Evolutionary conservation across 148 eudicot species (phyloP).

Genomic region (Chenopodium berlandieri): DNA sequence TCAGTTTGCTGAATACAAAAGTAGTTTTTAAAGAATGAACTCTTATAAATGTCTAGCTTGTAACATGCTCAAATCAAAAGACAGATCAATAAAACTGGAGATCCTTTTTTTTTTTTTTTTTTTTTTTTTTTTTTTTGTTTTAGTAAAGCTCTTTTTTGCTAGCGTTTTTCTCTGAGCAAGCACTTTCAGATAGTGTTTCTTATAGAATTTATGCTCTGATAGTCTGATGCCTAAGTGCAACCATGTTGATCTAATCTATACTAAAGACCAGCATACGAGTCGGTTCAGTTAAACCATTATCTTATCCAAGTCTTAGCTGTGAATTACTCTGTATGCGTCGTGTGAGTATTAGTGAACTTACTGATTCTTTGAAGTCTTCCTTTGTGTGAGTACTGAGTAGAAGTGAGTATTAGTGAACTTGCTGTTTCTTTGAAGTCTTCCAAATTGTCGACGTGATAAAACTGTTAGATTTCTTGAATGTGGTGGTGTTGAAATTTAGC

Average conservation of each 20-base stretch:
- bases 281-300: background rate
- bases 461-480: background rate
- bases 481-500: background rate
- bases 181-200: too few species aligned
- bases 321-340: background rate
- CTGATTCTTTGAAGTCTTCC: background rate
- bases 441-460: too few species aligned
- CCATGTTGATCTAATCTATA: background rate
- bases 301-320: too few species aligned
- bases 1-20: too few species aligned
- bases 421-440: background rate
- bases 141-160: background rate
- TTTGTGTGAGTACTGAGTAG: background rate
- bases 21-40: background rate
- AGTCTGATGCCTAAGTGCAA: too few species aligned
- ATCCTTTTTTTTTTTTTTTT: too few species aligned
- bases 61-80: background rate
- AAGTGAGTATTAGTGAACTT: background rate
- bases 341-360: background rate
- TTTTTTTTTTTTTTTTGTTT: too few species aligned
- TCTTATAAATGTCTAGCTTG: background rate
- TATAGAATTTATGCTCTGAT: too few species aligned
- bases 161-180: background rate
- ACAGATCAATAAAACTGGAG: background rate
- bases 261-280: background rate